A percentile compares a stretch with the other conserved stretches of the same genome.
phyloP scores from a whole-genome alignment of 2,329 filamentous ascomycete species.

The Lachnellula occidentalis region DNA sequence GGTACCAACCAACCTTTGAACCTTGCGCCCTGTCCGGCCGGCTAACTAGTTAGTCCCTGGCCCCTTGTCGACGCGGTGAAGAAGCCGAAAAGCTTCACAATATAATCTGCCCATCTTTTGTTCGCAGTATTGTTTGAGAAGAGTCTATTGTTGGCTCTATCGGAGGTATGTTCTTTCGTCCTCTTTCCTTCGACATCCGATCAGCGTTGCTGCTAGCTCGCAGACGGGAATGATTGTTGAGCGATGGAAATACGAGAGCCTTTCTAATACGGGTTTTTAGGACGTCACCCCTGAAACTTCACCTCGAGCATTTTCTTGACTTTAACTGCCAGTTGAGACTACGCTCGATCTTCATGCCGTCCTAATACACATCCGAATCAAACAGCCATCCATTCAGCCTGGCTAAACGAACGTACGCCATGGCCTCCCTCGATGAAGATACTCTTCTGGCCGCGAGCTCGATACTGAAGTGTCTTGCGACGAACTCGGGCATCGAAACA shows the following conservation, averaged over 20 bases:
- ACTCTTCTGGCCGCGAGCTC: conserved; percentile 49
- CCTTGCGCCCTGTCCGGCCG: no score
- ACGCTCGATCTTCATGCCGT: conserved; percentile 16
- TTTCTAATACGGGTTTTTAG: not conserved
- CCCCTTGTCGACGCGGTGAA: not conserved
- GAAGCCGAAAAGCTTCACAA: not conserved
- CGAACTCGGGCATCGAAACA: conserved; percentile 13
- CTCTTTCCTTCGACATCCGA: not conserved
- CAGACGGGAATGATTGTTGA: not conserved
- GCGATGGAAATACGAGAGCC: not conserved
- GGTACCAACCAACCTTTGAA: no score
- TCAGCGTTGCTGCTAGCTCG: not conserved
- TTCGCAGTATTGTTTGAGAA: no score
- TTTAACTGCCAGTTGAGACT: not conserved
- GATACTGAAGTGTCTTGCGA: conserved; percentile 48
- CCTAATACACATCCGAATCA: conserved; percentile 15
- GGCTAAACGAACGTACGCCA: conserved; percentile 23
- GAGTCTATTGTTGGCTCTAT: no score
- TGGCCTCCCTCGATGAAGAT: conserved; percentile 40
- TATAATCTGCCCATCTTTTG: not conserved
- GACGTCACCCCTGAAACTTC: not conserved
- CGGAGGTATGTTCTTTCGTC: not conserved
- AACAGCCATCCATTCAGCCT: conserved; percentile 15
- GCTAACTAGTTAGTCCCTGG: no score
- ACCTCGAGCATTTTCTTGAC: not conserved